These are phyloP conservation scores for Claviceps africana DNA, from an alignment of 2,329 filamentous ascomycete genomes.

Conservation along the genomic window DNA sequence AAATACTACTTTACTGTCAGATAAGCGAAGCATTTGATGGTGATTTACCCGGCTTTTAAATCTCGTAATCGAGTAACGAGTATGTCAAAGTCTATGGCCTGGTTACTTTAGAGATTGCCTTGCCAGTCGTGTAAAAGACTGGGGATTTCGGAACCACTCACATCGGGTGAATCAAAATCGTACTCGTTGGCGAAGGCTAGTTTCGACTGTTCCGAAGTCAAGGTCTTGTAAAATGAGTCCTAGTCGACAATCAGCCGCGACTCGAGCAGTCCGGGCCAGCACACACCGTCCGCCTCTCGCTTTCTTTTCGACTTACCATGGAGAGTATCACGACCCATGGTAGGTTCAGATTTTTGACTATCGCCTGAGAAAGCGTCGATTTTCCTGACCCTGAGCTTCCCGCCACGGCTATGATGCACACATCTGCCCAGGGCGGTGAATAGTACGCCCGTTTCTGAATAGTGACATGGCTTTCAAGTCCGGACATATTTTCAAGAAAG, in stretches of 20 bases:
- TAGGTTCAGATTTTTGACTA: constrained; percentile 76
- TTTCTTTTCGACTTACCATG: constrained; percentile 48
- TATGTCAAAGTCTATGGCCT: constrained; percentile 85
- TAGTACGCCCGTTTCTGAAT: constrained; percentile 57
- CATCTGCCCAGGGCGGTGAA: constrained; percentile 87
- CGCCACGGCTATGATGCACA: constrained; percentile 92
- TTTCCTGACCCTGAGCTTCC: constrained; percentile 91
- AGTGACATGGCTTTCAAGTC: constrained; percentile 29
- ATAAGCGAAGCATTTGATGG: constrained; percentile 4
- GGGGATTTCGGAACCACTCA: constrained; percentile 13
- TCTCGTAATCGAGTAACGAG: constrained; percentile 67
- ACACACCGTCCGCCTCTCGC: neutral
- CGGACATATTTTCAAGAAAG: constrained; percentile 13
- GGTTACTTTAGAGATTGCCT: constrained; percentile 1
- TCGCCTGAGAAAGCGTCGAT: constrained; percentile 83
- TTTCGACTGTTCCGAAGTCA: constrained; percentile 64
- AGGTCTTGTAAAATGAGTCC: constrained; percentile 95
- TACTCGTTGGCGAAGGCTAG: constrained; percentile 82
- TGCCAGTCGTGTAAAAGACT: neutral
- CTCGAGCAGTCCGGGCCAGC: neutral
- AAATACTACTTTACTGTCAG: neutral
- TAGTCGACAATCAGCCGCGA: constrained; percentile 24
- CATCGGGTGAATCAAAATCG: constrained; percentile 85
- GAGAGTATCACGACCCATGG: constrained; percentile 97
- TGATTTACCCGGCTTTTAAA: constrained; percentile 73